phyloP scores from a whole-genome alignment of 78 protist species.

The Tieghemostelium lacteum region DNA sequence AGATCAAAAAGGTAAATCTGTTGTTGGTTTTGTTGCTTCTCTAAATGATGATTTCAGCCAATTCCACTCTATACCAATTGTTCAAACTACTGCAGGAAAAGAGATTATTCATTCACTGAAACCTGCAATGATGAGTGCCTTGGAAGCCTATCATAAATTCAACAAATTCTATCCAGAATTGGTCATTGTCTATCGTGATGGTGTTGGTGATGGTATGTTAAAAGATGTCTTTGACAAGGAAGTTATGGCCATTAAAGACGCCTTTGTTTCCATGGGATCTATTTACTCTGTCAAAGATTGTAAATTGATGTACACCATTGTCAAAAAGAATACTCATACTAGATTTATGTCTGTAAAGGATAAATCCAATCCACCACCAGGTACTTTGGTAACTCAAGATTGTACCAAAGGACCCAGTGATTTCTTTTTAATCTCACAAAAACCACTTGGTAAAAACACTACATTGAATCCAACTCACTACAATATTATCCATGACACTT shows the following conservation, averaged over 20 bases:
- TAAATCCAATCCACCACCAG: constrained; percentile 54
- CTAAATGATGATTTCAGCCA: neutral
- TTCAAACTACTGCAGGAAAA: constrained; percentile 18
- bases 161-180: constrained; percentile 40
- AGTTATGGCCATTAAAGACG: constrained; percentile 6
- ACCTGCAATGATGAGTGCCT: neutral
- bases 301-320: constrained; percentile 36
- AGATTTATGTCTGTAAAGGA: constrained; percentile 17
- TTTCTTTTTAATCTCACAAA: constrained; percentile 62
- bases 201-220: constrained; percentile 86
- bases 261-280: neutral
- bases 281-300: neutral
- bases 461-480: constrained; percentile 74
- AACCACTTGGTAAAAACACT: constrained; percentile 25
- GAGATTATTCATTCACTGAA: constrained; percentile 33
- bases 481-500: constrained; percentile 40
- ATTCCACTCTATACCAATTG: constrained; percentile 6
- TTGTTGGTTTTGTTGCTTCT: constrained; percentile 55
- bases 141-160: neutral
- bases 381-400: constrained; percentile 38
- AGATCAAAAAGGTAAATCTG: constrained; percentile 30
- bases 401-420: constrained; percentile 34
- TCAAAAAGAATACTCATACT: constrained; percentile 69
- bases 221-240: constrained; percentile 6
- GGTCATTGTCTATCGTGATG: constrained; percentile 82